These are phyloP conservation scores for Penicillium decumbens DNA, from an alignment of 2,329 filamentous ascomycete species.

Conservation along the genomic window DNA sequence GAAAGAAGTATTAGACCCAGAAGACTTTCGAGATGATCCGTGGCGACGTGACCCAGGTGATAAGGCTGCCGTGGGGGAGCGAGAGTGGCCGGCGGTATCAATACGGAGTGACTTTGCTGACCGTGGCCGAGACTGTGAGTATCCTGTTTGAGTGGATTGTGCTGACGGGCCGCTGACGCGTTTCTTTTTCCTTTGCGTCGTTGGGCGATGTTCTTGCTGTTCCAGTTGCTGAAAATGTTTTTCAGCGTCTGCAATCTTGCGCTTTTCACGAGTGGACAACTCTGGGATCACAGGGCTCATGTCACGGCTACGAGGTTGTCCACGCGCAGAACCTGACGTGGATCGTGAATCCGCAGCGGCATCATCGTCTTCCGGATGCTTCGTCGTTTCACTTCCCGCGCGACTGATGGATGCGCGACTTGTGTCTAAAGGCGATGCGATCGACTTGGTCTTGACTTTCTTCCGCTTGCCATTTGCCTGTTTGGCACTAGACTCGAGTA, in stretches of 20 bases:
- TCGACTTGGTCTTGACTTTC: slow-evolving; percentile 45
- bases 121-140: slow-evolving; percentile 17
- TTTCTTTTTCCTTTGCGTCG: slow-evolving; percentile 51
- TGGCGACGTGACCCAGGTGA: slow-evolving; percentile 29
- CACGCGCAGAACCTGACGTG: slow-evolving; percentile 53
- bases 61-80: slow-evolving; percentile 32
- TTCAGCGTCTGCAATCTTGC: slow-evolving; percentile 60
- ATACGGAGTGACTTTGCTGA: slow-evolving; percentile 28
- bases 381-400: slow-evolving; percentile 55
- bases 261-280: slow-evolving; percentile 58
- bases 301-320: slow-evolving; percentile 56
- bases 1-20: slow-evolving; percentile 28
- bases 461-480: slow-evolving; percentile 46
- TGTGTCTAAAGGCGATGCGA: slow-evolving; percentile 52
- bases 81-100: slow-evolving; percentile 31
- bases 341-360: slow-evolving; percentile 54
- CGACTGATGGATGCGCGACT: slow-evolving; percentile 53
- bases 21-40: slow-evolving; percentile 29
- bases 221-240: slow-evolving; percentile 60
- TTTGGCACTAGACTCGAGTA: slow-evolving; percentile 34
- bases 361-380: slow-evolving; percentile 53
- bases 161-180: slow-evolving; percentile 53
- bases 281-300: slow-evolving; percentile 54
- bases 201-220: slow-evolving; percentile 47
- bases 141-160: slow-evolving; percentile 42